These are phyloP conservation scores for Calcarisporium arbuscula DNA, from an alignment of 2,329 filamentous ascomycete species.

Conservation along the genomic window DNA sequence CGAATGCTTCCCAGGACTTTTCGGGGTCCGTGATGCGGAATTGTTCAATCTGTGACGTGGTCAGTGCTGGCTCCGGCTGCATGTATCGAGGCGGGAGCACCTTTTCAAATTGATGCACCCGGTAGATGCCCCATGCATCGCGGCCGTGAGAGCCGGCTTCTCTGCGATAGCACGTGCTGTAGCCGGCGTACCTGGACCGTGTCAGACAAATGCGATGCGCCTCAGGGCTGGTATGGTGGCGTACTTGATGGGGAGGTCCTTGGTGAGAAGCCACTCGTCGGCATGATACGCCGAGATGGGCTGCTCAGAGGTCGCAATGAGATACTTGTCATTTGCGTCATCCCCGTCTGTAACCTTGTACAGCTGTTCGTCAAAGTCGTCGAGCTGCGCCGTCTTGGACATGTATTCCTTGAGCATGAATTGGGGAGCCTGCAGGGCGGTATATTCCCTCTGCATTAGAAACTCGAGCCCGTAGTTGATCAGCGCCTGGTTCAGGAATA, in stretches of 20 bases:
- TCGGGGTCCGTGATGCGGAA: slow-evolving; percentile 78
- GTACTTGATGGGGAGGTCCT: slow-evolving; percentile 80
- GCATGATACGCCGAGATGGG: slow-evolving; percentile 88
- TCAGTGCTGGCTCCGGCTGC: slow-evolving; percentile 5
- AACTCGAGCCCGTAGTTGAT: slow-evolving; percentile 94
- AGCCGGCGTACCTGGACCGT: slow-evolving; percentile 73
- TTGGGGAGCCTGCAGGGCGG: slow-evolving; percentile 75
- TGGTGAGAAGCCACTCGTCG: slow-evolving; percentile 82
- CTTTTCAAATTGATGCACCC: slow-evolving; percentile 97
- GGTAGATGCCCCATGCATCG: slow-evolving; percentile 97
- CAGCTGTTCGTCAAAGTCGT: slow-evolving; percentile 93
- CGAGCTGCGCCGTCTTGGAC: slow-evolving; percentile 95
- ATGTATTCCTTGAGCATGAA: slow-evolving; percentile 95
- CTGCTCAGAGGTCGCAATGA: slow-evolving; percentile 81
- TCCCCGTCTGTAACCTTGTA: slow-evolving; percentile 93
- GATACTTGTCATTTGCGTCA: slow-evolving; percentile 77
- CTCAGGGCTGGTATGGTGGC: slow-evolving; percentile 3
- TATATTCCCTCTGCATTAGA: slow-evolving; percentile 73
- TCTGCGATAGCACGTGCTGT: slow-evolving; percentile 90
- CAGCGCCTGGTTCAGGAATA: slow-evolving; percentile 85
- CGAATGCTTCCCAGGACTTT: slow-evolving; percentile 86
- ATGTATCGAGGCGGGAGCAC: slow-evolving; percentile 31
- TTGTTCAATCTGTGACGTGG: slow-evolving; percentile 54
- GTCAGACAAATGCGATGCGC: too few species aligned
- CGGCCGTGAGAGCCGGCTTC: slow-evolving; percentile 81